phyloP scores from a whole-genome alignment of 1,284 basidiomycete genomes.

The Coniferiporia weirii region DNA sequence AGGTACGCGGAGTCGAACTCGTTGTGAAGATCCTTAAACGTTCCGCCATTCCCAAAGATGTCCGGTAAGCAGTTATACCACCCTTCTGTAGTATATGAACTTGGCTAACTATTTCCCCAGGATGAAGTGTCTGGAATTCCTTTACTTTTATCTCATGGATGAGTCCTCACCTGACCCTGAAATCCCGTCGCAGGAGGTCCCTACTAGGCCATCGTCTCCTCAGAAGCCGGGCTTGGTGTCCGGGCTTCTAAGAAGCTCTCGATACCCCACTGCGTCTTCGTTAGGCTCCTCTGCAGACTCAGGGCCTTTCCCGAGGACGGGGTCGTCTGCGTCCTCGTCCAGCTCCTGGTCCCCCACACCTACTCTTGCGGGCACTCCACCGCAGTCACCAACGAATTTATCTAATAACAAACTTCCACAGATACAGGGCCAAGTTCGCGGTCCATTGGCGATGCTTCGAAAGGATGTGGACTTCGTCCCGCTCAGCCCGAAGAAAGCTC shows the following conservation, averaged over 20 bases:
- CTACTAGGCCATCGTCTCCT: conserved; percentile 5
- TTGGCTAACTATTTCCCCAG: conserved; percentile 33
- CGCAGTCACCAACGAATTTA: conserved; percentile 11
- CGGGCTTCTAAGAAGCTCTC: not conserved
- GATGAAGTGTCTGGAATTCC: conserved; percentile 90
- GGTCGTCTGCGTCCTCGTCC: conserved; percentile 28
- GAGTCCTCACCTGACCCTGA: conserved; percentile 40
- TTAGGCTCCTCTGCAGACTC: conserved; percentile 26
- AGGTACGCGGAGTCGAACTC: conserved; percentile 66
- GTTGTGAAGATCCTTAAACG: conserved; percentile 82
- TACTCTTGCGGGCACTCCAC: conserved; percentile 17
- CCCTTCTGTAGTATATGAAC: not conserved
- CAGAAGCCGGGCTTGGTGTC: conserved; percentile 3
- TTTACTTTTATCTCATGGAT: conserved; percentile 88
- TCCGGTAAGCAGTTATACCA: conserved; percentile 50
- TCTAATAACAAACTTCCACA: conserved; percentile 2
- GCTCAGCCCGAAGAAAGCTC: conserved; percentile 56
- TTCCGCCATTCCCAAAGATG: conserved; percentile 74
- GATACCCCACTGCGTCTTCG: conserved; percentile 11
- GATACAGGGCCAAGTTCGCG: conserved; percentile 26
- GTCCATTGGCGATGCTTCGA: conserved; percentile 55
- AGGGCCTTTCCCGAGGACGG: conserved; percentile 24
- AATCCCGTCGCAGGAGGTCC: conserved; percentile 8
- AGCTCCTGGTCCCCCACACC: conserved; percentile 19
- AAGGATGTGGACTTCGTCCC: conserved; percentile 70